Conservation (phyloP, 345 rosid species). For the Geranium brycei region DNA sequence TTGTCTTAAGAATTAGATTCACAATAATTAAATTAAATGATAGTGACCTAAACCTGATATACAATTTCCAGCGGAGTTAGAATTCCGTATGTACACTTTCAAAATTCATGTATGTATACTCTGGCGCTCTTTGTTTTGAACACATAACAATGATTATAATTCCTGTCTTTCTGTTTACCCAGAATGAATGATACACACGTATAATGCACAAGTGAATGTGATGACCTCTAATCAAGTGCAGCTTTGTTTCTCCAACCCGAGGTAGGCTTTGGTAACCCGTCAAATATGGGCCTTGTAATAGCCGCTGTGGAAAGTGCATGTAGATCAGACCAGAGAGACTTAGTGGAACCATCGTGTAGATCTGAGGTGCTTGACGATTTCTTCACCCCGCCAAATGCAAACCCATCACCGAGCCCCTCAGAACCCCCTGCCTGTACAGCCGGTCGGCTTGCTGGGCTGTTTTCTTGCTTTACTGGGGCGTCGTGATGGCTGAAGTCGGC, state of each 20-base stretch:
- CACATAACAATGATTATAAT: no score
- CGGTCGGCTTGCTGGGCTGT: slow-evolving; percentile 21
- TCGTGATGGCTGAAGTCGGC: slow-evolving; percentile 19
- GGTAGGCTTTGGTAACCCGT: slow-evolving; percentile 2
- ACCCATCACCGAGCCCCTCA: slow-evolving; percentile 12
- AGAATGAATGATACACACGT: no score
- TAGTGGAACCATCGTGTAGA: slow-evolving; percentile 21
- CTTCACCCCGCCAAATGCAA: slow-evolving; percentile 27
- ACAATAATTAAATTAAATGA: no score
- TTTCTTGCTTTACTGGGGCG: slow-evolving; percentile 13
- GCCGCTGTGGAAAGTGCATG: slow-evolving; percentile 43
- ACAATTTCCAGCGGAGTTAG: no score
- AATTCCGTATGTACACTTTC: no score
- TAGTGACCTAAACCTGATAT: no score
- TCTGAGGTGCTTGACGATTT: slow-evolving; percentile 71
- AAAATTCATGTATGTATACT: no score
- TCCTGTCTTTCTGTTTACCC: neutral
- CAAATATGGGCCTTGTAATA: neutral
- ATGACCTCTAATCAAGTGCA: slow-evolving; percentile 46
- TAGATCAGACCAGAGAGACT: slow-evolving; percentile 47
- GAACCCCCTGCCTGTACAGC: neutral
- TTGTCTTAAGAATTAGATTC: no score
- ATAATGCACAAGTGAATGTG: no score
- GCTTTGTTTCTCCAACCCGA: slow-evolving; percentile 46
- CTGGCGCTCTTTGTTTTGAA: no score